Conservation (phyloP, 2,329 filamentous ascomycete genomes). For the Delphinella strobiligena region DNA sequence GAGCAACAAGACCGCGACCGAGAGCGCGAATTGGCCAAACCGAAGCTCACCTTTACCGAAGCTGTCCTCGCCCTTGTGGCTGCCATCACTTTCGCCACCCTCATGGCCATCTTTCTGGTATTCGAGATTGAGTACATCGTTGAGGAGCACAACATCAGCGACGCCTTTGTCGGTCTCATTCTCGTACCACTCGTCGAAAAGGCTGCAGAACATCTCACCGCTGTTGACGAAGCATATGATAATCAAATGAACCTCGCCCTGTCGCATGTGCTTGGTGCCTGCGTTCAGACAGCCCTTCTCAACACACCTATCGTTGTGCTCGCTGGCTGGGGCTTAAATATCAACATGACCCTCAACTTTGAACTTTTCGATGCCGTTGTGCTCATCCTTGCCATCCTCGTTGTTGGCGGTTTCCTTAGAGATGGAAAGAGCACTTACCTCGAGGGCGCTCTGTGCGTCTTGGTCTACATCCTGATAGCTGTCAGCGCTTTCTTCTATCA, state of each 20-base stretch:
- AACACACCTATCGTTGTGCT: slow-evolving; percentile 76
- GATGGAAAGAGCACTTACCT: slow-evolving; percentile 87
- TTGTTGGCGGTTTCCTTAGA: slow-evolving; percentile 75
- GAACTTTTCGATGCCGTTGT: slow-evolving; percentile 77
- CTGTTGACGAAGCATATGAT: slow-evolving; percentile 74
- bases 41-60: slow-evolving; percentile 65
- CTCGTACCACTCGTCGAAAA: slow-evolving; percentile 75
- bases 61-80: slow-evolving; percentile 53
- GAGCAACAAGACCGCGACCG: slow-evolving; percentile 55
- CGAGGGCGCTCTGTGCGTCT: slow-evolving; percentile 69
- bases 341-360: slow-evolving; percentile 66
- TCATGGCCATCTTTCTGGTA: slow-evolving; percentile 68
- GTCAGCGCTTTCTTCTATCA: slow-evolving; percentile 52
- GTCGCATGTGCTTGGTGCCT: slow-evolving; percentile 74
- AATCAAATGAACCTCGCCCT: slow-evolving; percentile 68
- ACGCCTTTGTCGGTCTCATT: slow-evolving; percentile 58
- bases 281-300: slow-evolving; percentile 79
- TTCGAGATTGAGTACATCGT: slow-evolving; percentile 56
- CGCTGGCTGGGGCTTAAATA: slow-evolving; percentile 67
- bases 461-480: slow-evolving; percentile 53
- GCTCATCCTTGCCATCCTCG: slow-evolving; percentile 71
- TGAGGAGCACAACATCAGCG: slow-evolving; percentile 34
- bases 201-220: slow-evolving; percentile 71
- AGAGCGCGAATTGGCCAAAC: slow-evolving; percentile 45
- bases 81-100: slow-evolving; percentile 55